Conservation (phyloP, 441 rosid species). For the Syzygium malaccense region DNA sequence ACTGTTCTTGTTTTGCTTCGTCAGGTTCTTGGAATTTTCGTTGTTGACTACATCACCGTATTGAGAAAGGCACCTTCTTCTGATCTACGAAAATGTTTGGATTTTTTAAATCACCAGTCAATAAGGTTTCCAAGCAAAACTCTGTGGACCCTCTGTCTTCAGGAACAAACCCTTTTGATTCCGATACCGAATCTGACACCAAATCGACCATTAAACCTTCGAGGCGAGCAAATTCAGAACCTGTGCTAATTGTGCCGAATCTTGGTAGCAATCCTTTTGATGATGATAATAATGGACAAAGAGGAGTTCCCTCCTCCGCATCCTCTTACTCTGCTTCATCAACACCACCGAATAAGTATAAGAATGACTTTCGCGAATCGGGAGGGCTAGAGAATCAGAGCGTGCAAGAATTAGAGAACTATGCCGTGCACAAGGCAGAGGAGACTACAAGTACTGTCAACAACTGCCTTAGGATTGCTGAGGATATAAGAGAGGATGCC, state of each 20-base stretch:
- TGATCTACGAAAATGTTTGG: conserved; percentile 36
- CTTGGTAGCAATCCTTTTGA: neutral
- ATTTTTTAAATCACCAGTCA: conserved; percentile 29
- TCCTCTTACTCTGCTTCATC: conserved; percentile 6
- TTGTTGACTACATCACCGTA: neutral
- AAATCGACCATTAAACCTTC: conserved; percentile 22
- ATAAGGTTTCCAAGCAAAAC: conserved; percentile 3
- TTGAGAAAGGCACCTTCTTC: neutral
- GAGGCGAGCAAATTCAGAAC: conserved; percentile 53
- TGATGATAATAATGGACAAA: conserved; percentile 3
- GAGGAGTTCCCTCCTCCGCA: conserved; percentile 1
- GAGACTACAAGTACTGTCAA: conserved; percentile 50
- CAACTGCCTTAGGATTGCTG: conserved; percentile 57
- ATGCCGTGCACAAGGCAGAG: conserved; percentile 52
- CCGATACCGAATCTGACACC: conserved; percentile 11
- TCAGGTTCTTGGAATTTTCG: neutral
- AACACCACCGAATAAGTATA: conserved; percentile 21
- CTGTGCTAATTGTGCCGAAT: conserved; percentile 24
- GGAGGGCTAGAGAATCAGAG: conserved; percentile 53
- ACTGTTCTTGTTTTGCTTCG: neutral
- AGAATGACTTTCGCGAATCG: conserved; percentile 35
- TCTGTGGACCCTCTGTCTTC: neutral
- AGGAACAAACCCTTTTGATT: neutral
- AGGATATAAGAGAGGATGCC: conserved; percentile 48
- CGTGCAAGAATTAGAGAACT: conserved; percentile 47